Base-by-base conservation (phyloP, 768 basidiomycete genomes). In the Podaxis sp. region DNA sequence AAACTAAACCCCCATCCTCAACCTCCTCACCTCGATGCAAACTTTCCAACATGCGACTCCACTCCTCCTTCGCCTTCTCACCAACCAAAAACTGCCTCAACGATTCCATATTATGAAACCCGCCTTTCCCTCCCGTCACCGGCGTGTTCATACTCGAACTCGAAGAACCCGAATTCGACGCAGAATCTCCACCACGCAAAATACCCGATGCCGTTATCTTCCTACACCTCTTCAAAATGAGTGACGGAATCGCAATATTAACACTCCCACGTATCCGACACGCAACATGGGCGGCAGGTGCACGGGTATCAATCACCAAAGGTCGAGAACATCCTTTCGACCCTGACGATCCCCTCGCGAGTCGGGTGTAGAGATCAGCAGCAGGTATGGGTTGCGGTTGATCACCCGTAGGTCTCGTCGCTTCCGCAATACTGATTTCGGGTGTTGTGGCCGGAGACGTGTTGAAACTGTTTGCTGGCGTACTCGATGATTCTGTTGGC, bases 171-270 rank as follows among this genome's bases (percentile, higher is more conserved):
- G 59, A 51, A 46, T 44, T 44, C 5, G 18, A 35, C 13, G 23
- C 21, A 13, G 40, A 42, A 18, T 47, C 50, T 40, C 37, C 37
- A 35, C 46, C 47, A 16, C 47, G 47, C 14, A 58, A 5, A 7
- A 40, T 38, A 7, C 51, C 40, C 11, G 59, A 36, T n/a, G 59
- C 59, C 27, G 59, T 60, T 16, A 88, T 84, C 69, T 90, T 91
- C 62, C 85, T 80, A 64, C 82, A 88, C 18, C 94, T 87, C 72
- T 93, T 94, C 66, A 95, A 84, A 68, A 97, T 93, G 67, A 97
- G 84, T 25, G 91, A 90, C 0, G 95, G 94, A 46, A 97, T 90
- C 35, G 89, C 89, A 51, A 97, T 80, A 73, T 95, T 95, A 62
- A 93, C 82, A 71, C 88, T 90, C 64, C 85, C 76, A 40, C 77